Base-by-base conservation (phyloP, 257 asterid genomes). In the Lantana camara region DNA sequence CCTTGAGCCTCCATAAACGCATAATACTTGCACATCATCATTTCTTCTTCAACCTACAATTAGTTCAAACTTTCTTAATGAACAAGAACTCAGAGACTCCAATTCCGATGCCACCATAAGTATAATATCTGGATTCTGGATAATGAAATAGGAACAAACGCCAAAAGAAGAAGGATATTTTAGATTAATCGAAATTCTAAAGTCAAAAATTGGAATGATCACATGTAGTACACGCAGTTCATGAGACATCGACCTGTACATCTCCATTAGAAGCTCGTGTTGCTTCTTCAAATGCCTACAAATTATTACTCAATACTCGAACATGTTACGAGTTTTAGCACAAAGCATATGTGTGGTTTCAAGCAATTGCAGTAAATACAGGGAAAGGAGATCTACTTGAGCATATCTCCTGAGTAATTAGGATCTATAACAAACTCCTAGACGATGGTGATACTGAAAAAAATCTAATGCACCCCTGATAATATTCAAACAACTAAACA, bases 11-110 rank as follows among this genome's bases (percentile, higher is more conserved):
- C 71, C 97, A 89, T 92, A 70, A 82, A 80, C 63, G 87, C 96
- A 48, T 85, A 84, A 81, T 80, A 93, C 75, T 85, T 87, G 72
- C 85, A 90, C 98, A 93, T 93, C 74, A 90, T 57, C 96, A 93
- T 83, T 73, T 89, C 96, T 76, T 93, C 96, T 77, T 90, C 97
- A 9, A 90, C 94, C 97, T 89, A 77, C 69, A 75, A 66, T 59
- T 14, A 50, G 46, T 38, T 29, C 15, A 6, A 0, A 1, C 5
- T 22, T n/a, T 58, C 35, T 23, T 30, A 30, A 42, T 41, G 44
- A 68, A 57, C 32, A 37, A 35, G 50, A 30, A 60, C 53, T 44
- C n/a, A n/a, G 20, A 12, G 15, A 42, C 16, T 32, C 48, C 56
- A 11, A 41, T 22, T 40, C 21, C 9, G n/a, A 60, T 8, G 41